Percentiles rank a stretch among this genome's conserved stretches.
Evolutionary conservation across 768 basidiomycete genomes (phyloP).

Genomic region (Dendrothele bispora): DNA sequence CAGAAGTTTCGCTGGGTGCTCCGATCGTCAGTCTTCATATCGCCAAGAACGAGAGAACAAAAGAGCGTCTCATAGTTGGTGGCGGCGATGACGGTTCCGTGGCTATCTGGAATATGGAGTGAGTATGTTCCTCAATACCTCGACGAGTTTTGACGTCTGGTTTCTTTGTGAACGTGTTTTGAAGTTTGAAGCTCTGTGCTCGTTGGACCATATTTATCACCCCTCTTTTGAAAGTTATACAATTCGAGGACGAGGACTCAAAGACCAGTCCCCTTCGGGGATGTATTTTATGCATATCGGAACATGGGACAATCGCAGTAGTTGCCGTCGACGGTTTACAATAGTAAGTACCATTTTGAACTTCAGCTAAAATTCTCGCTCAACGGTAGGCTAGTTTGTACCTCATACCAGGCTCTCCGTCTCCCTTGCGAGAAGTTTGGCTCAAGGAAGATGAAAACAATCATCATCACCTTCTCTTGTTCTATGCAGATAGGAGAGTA

Average conservation of each 20-base stretch:
- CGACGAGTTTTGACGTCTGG: background rate
- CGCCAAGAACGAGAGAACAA: slow-evolving; percentile 57
- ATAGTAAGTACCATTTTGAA: slow-evolving; percentile 55
- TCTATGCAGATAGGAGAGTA: slow-evolving; percentile 75
- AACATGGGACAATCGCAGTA: slow-evolving; percentile 83
- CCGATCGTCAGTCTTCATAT: slow-evolving; percentile 50
- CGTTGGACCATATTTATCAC: slow-evolving; percentile 74
- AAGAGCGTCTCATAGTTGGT: slow-evolving; percentile 65
- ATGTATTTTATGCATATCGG: slow-evolving; percentile 69
- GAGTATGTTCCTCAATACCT: slow-evolving; percentile 17
- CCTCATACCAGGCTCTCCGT: slow-evolving; percentile 79
- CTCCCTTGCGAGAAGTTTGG: slow-evolving; percentile 62
- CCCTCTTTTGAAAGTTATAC: slow-evolving; percentile 59
- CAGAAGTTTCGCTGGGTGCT: slow-evolving; percentile 48
- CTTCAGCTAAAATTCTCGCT: background rate
- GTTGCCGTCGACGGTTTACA: slow-evolving; percentile 73
- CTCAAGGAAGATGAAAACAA: slow-evolving; percentile 61
- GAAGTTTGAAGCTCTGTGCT: slow-evolving; percentile 53
- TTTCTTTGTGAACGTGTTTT: background rate
- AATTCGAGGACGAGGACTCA: slow-evolving; percentile 53
- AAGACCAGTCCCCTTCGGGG: slow-evolving; percentile 58
- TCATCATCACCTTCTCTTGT: slow-evolving; percentile 72
- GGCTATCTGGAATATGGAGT: slow-evolving; percentile 72
- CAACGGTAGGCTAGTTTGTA: slow-evolving; percentile 52
- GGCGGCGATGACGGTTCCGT: slow-evolving; percentile 81